These are phyloP conservation scores for Passiflora organensis DNA, from an alignment of 345 rosid species.

Conservation along the genomic window DNA sequence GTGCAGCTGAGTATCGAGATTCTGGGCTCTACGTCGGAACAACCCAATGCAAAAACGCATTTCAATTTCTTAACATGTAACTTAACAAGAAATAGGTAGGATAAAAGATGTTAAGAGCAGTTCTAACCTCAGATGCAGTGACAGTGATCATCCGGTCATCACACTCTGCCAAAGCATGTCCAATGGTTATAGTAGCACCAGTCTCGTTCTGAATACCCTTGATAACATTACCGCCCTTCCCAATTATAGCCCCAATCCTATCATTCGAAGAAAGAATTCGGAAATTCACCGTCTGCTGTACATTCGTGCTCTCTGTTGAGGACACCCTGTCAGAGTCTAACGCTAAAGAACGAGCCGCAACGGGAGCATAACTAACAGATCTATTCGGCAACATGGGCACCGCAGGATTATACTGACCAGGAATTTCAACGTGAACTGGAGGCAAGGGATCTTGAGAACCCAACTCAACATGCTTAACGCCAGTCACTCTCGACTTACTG, in stretches of 20 bases:
- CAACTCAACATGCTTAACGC: slow-evolving; percentile 15
- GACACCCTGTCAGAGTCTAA: slow-evolving; percentile 44
- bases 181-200: slow-evolving; percentile 65
- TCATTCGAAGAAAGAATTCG: slow-evolving; percentile 65
- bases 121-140: slow-evolving; percentile 70
- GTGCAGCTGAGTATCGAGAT: slow-evolving; percentile 63
- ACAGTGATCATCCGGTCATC: slow-evolving; percentile 67
- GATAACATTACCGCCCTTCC: slow-evolving; percentile 69
- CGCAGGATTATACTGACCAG: slow-evolving; percentile 37
- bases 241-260: slow-evolving; percentile 76
- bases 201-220: slow-evolving; percentile 61
- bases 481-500: slow-evolving; percentile 29
- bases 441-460: no score
- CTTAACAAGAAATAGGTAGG: not conserved
- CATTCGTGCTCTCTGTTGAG: slow-evolving; percentile 35
- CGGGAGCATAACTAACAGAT: slow-evolving; percentile 54
- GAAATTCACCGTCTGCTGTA: slow-evolving; percentile 35
- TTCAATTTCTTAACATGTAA: not conserved
- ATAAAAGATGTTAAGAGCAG: slow-evolving; percentile 5
- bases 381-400: slow-evolving; percentile 38
- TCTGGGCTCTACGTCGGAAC: slow-evolving; percentile 51
- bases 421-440: slow-evolving; percentile 19
- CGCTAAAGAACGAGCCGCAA: slow-evolving; percentile 41
- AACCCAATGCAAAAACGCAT: not conserved
- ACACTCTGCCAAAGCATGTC: slow-evolving; percentile 49